Conservation (phyloP, 768 basidiomycete genomes). For the Macrolepiota albuminosa region DNA sequence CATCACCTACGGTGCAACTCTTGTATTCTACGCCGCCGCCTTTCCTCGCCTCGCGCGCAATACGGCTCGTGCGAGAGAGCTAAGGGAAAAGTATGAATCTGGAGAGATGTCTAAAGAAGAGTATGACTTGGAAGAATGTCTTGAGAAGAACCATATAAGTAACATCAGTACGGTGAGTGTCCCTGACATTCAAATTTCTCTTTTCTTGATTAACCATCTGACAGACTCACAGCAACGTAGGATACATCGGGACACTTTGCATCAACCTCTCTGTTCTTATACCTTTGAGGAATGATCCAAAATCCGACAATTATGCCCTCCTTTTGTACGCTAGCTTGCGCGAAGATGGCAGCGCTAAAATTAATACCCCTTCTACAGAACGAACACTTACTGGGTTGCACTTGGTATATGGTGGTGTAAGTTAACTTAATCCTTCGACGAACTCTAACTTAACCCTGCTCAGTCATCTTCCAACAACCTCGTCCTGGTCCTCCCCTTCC, state of each 20-base stretch:
- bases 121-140: constrained; percentile 69
- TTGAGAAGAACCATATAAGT: constrained; percentile 83
- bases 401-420: constrained; percentile 87
- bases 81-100: constrained; percentile 51
- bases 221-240: constrained; percentile 73
- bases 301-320: constrained; percentile 71
- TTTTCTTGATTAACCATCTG: background rate
- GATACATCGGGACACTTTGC: constrained; percentile 60
- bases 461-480: constrained; percentile 83
- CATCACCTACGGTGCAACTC: constrained; percentile 73
- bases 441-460: background rate
- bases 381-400: constrained; percentile 73
- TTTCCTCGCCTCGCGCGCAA: constrained; percentile 83
- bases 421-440: constrained; percentile 16
- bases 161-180: constrained; percentile 73
- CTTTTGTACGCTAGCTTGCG: constrained; percentile 46
- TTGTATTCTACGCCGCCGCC: constrained; percentile 74
- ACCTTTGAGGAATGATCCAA: constrained; percentile 52
- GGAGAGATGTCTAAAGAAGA: constrained; percentile 57
- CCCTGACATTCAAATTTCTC: background rate
- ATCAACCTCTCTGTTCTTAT: constrained; percentile 70
- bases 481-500: constrained; percentile 78
- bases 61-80: constrained; percentile 53
- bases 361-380: constrained; percentile 31
- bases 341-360: background rate